Evolutionary conservation across 208 protist species (phyloP).

Genomic region (Zelonia costaricensis): DNA sequence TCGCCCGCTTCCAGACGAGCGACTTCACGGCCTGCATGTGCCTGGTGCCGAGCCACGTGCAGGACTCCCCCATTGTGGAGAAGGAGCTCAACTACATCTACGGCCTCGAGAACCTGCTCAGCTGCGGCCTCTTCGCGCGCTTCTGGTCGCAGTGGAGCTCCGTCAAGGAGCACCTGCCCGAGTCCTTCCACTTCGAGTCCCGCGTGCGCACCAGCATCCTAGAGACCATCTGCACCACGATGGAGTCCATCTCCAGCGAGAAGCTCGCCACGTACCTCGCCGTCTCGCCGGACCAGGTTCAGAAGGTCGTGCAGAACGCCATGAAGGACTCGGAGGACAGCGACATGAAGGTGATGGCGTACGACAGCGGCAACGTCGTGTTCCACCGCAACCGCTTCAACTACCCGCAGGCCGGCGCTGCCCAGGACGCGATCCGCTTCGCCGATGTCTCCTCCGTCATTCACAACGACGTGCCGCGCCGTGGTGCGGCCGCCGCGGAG

Average conservation of each 20-base stretch:
- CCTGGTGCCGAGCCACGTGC: slow-evolving; percentile 79
- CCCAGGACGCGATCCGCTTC: slow-evolving; percentile 68
- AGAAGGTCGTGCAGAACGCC: slow-evolving; percentile 55
- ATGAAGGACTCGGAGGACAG: slow-evolving; percentile 58
- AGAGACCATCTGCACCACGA: slow-evolving; percentile 65
- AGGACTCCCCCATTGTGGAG: slow-evolving; percentile 73
- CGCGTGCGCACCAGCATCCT: slow-evolving; percentile 78
- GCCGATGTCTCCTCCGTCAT: slow-evolving; percentile 56
- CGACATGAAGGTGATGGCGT: slow-evolving; percentile 48
- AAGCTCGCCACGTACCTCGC: slow-evolving; percentile 65
- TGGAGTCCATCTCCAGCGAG: slow-evolving; percentile 53
- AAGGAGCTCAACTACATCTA: slow-evolving; percentile 85
- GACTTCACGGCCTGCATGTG: slow-evolving; percentile 90
- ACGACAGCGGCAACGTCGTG: slow-evolving; percentile 41
- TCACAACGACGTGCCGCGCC: slow-evolving; percentile 17
- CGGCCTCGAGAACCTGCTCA: slow-evolving; percentile 89
- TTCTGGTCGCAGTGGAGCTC: slow-evolving; percentile 82
- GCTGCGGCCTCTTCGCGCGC: slow-evolving; percentile 71
- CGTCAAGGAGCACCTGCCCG: slow-evolving; percentile 64
- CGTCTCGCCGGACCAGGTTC: slow-evolving; percentile 46
- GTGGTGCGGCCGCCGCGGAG: slow-evolving; percentile 1
- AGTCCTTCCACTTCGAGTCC: slow-evolving; percentile 79
- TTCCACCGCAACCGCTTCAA: slow-evolving; percentile 79
- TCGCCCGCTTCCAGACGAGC: slow-evolving; percentile 84
- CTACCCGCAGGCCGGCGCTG: slow-evolving; percentile 56